Evolutionary conservation across 768 basidiomycete species (phyloP).

Genomic region (Lyophyllum atratum): DNA sequence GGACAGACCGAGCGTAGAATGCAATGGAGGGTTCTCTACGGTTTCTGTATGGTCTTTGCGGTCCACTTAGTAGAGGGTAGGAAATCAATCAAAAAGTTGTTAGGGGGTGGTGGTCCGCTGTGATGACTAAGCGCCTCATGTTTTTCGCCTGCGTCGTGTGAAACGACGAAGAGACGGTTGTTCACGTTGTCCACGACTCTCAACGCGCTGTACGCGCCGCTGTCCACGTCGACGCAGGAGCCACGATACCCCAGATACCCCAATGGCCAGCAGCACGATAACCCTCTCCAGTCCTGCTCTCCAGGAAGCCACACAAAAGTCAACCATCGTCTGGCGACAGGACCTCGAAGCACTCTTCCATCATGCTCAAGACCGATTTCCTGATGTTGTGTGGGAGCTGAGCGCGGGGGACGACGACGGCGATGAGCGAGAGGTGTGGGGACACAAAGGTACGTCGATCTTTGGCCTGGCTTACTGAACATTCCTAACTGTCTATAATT

Average conservation of each 20-base stretch:
- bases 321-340: conserved; percentile 76
- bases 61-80: too few species aligned
- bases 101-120: neutral
- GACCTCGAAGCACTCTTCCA: conserved; percentile 79
- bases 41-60: too few species aligned
- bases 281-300: conserved; percentile 40
- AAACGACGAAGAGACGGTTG: conserved; percentile 18
- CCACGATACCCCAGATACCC: conserved; percentile 21
- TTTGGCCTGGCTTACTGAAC: neutral
- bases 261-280: conserved; percentile 14
- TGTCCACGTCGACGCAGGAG: conserved; percentile 4
- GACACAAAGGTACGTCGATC: conserved; percentile 81
- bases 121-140: conserved; percentile 26
- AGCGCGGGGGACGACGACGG: conserved; percentile 50
- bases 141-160: conserved; percentile 15
- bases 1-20: too few species aligned
- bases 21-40: too few species aligned
- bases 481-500: neutral
- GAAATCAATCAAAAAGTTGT: neutral
- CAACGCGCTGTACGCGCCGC: neutral
- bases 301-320: conserved; percentile 65
- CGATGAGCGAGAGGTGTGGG: conserved; percentile 73
- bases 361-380: conserved; percentile 87
- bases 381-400: conserved; percentile 95
- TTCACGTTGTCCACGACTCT: conserved; percentile 13